Evolutionary conservation across 768 basidiomycete species (phyloP).

Genomic region (Agaricus blazei): DNA sequence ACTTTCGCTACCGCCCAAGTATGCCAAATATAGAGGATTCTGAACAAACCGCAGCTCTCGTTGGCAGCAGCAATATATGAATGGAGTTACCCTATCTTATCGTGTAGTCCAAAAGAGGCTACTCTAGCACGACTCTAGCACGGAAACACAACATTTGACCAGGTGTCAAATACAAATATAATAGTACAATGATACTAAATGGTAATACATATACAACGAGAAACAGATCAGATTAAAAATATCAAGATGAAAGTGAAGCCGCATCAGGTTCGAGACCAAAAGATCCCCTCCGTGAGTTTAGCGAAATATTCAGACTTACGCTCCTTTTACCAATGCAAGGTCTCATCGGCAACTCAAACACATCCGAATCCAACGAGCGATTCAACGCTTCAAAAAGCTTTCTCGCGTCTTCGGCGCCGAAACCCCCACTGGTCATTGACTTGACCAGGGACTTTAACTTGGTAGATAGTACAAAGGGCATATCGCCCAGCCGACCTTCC

Average conservation of each 20-base stretch:
- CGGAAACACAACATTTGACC: no score
- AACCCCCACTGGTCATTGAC: slow-evolving; percentile 42
- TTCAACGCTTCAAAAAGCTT: slow-evolving; percentile 47
- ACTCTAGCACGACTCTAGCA: no score
- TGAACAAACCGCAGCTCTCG: no score
- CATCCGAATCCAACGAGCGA: slow-evolving; percentile 34
- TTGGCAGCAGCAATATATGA: no score
- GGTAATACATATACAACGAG: background rate
- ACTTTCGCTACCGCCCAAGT: no score
- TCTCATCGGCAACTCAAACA: slow-evolving; percentile 27
- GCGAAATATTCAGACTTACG: background rate
- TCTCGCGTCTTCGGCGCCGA: slow-evolving; percentile 44
- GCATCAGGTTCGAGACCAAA: slow-evolving; percentile 6
- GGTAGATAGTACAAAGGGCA: slow-evolving; percentile 12
- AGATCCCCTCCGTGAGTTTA: background rate
- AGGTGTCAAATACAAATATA: no score
- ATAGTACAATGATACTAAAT: background rate
- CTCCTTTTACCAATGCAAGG: background rate
- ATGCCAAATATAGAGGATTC: no score
- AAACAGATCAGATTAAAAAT: background rate
- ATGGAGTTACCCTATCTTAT: no score
- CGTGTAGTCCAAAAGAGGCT: no score
- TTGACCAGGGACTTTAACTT: slow-evolving; percentile 41
- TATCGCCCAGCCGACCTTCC: slow-evolving; percentile 28
- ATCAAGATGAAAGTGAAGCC: slow-evolving; percentile 1